These are phyloP conservation scores for Peronospora tabacina DNA, from an alignment of 352 stramenopile genomes.

Conservation along the genomic window DNA sequence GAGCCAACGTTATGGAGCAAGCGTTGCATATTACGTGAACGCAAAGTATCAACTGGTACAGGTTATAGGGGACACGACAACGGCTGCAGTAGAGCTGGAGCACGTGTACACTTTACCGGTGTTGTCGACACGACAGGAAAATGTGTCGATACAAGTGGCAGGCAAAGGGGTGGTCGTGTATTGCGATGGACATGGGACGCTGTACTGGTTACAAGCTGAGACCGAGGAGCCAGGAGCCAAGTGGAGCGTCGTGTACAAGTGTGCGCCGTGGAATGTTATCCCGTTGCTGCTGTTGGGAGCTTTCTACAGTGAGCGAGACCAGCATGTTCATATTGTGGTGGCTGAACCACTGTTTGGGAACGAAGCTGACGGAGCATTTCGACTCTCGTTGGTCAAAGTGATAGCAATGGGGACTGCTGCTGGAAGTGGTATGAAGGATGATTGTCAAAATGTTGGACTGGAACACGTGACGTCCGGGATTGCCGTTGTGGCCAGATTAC, in stretches of 20 bases:
- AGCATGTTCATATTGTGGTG: conserved; percentile 40
- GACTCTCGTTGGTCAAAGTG: conserved; percentile 39
- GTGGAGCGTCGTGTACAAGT: conserved; percentile 49
- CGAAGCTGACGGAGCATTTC: conserved; percentile 50
- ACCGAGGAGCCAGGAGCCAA: conserved; percentile 16
- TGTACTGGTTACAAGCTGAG: conserved; percentile 46
- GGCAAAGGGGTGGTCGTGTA: conserved; percentile 54
- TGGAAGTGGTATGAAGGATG: conserved; percentile 29
- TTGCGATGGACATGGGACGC: conserved; percentile 49
- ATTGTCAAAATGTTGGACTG: conserved; percentile 28
- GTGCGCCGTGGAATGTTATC: conserved; percentile 31
- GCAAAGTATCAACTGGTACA: conserved; percentile 56
- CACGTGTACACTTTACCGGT: conserved; percentile 38
- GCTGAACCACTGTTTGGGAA: conserved; percentile 35
- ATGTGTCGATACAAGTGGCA: conserved; percentile 52
- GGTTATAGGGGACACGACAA: conserved; percentile 27
- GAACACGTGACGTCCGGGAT: conserved; percentile 37
- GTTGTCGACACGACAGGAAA: conserved; percentile 41
- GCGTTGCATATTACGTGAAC: conserved; percentile 63
- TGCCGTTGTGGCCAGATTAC: conserved; percentile 41
- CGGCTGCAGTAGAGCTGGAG: conserved; percentile 13
- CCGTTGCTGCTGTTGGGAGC: conserved; percentile 43
- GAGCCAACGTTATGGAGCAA: conserved; percentile 25
- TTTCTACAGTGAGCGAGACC: conserved; percentile 32
- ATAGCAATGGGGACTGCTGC: conserved; percentile 13